Percentiles rank a stretch among this genome's conserved stretches.
Conservation (phyloP, 2,329 filamentous ascomycete species). For the Penicillium sp. region DNA sequence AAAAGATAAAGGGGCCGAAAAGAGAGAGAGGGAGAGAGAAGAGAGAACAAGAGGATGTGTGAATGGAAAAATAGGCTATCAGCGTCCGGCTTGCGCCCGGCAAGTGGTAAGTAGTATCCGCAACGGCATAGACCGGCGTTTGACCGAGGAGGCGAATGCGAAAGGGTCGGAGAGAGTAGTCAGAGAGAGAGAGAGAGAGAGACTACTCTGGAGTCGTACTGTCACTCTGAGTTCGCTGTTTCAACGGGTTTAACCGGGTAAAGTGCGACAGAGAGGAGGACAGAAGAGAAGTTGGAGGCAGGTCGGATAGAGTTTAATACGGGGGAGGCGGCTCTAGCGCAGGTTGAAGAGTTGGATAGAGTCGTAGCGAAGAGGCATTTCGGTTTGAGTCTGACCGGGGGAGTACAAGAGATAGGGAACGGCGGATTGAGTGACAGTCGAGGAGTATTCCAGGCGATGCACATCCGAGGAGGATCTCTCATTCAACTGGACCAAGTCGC, state of each 20-base stretch:
- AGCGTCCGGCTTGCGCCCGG: background rate
- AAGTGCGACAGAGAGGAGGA: background rate
- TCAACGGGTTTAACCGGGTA: slow-evolving; percentile 3
- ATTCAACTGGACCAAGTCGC: background rate
- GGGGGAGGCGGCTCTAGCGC: background rate
- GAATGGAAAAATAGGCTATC: background rate
- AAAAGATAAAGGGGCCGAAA: background rate
- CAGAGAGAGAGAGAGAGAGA: background rate
- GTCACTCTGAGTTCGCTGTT: background rate
- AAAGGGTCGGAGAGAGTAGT: no score
- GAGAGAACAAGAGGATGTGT: background rate
- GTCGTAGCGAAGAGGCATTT: no score
- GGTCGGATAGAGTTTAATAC: slow-evolving; percentile 16
- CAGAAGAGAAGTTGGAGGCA: background rate
- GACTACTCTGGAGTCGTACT: no score
- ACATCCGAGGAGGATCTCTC: background rate
- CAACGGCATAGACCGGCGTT: slow-evolving; percentile 10
- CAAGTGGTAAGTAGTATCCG: slow-evolving; percentile 2
- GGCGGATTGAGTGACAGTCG: background rate
- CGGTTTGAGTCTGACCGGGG: no score
- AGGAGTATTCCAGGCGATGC: background rate
- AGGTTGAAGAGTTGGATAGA: background rate
- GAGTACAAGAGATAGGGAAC: background rate
- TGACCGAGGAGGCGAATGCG: slow-evolving; percentile 2
- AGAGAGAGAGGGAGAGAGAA: background rate